Evolutionary conservation across 257 asterid species (phyloP).

Genomic region (Solanum piurae): DNA sequence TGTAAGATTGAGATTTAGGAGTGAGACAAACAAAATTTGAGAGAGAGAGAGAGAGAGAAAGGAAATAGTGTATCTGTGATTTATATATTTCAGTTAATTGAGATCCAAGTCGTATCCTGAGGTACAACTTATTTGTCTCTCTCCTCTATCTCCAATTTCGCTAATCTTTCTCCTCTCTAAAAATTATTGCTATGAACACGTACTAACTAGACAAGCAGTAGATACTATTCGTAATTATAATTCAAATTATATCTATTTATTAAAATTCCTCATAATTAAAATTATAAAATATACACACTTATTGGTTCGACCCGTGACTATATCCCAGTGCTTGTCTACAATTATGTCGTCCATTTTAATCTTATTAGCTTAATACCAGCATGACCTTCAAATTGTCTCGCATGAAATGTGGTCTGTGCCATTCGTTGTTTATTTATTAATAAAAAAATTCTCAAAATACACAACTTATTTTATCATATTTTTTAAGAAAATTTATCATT

Average conservation of each 20-base stretch:
- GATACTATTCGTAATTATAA: background rate
- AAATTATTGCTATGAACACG: background rate
- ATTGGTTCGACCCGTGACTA: no score
- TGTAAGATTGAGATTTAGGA: background rate
- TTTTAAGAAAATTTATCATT: no score
- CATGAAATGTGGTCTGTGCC: background rate
- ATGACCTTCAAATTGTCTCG: background rate
- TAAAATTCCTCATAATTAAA: background rate
- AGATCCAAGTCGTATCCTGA: no score
- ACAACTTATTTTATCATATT: no score
- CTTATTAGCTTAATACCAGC: background rate
- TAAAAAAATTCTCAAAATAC: no score
- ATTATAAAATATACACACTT: no score
- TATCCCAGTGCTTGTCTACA: background rate
- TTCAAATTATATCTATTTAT: background rate
- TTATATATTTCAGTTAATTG: no score
- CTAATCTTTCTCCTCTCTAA: background rate
- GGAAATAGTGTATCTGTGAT: no score
- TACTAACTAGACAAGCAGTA: background rate
- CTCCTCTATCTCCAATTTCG: background rate
- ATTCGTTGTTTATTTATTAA: no score
- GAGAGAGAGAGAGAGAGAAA: no score
- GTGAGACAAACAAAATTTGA: no score
- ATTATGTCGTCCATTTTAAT: background rate
- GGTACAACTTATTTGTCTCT: no score